phyloP scores from a whole-genome alignment of 345 rosid genomes.

The Salix purpurea region DNA sequence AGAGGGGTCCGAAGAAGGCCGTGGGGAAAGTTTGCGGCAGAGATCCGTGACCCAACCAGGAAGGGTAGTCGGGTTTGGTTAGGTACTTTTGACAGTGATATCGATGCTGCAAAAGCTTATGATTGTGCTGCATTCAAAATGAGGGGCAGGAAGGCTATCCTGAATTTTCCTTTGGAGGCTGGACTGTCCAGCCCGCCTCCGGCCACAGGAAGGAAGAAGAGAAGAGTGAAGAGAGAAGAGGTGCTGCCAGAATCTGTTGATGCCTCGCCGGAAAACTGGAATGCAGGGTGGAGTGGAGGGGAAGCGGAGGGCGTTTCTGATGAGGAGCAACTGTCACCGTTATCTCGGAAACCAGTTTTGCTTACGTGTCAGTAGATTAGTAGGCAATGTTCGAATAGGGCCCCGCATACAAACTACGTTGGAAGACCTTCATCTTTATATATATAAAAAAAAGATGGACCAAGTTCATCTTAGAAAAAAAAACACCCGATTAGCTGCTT shows the following conservation, averaged over 20 bases:
- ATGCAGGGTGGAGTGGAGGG: background rate
- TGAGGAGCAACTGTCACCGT: conserved; percentile 8
- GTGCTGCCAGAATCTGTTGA: conserved; percentile 9
- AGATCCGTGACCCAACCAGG: conserved; percentile 76
- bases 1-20: conserved; percentile 91
- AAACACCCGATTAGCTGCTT: background rate
- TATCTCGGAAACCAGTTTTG: background rate
- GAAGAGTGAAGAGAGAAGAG: conserved; percentile 24
- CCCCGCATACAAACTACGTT: background rate
- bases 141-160: conserved; percentile 80
- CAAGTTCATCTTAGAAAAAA: no score
- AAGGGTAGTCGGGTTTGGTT: conserved; percentile 89
- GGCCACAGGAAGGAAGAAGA: conserved; percentile 48
- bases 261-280: background rate
- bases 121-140: conserved; percentile 78
- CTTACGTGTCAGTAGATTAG: background rate
- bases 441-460: no score
- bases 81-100: conserved; percentile 67
- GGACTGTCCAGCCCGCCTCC: conserved; percentile 50
- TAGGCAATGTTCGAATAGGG: conserved; percentile 12
- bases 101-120: conserved; percentile 89
- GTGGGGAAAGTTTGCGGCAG: conserved; percentile 95
- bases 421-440: background rate
- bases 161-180: conserved; percentile 83
- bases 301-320: background rate